phyloP scores from a whole-genome alignment of 441 rosid species.

The Eruca vesicaria region DNA sequence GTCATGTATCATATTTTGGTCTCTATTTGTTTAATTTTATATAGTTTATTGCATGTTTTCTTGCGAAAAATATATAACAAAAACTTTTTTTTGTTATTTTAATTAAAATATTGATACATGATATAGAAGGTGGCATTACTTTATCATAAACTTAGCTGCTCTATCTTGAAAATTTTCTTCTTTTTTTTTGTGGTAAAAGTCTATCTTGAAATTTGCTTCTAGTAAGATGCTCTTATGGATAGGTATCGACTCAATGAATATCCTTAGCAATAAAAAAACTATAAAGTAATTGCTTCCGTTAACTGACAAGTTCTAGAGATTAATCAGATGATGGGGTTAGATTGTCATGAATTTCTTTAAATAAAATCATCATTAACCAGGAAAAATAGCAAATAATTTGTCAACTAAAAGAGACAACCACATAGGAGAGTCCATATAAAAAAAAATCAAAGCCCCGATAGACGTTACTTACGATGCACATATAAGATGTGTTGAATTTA shows the following conservation, averaged over 20 bases:
- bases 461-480: no score
- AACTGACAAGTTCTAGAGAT: slow-evolving; percentile 1
- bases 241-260: slow-evolving; percentile 21
- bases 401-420: background rate
- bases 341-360: background rate
- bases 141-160: background rate
- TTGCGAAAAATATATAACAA: background rate
- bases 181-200: no score
- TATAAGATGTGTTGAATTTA: no score
- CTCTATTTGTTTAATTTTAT: background rate
- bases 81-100: slow-evolving; percentile 1
- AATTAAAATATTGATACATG: no score
- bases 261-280: background rate
- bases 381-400: background rate
- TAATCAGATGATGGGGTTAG: slow-evolving; percentile 8
- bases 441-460: no score
- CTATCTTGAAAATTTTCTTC: slow-evolving; percentile 26
- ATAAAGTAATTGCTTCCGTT: background rate
- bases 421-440: no score
- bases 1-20: slow-evolving; percentile 27
- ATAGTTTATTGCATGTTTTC: background rate
- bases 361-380: background rate
- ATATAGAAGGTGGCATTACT: no score
- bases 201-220: slow-evolving; percentile 28
- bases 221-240: slow-evolving; percentile 24